These are phyloP conservation scores for Xylaria flabelliformis DNA, from an alignment of 495 filamentous ascomycete genomes.

Conservation along the genomic window DNA sequence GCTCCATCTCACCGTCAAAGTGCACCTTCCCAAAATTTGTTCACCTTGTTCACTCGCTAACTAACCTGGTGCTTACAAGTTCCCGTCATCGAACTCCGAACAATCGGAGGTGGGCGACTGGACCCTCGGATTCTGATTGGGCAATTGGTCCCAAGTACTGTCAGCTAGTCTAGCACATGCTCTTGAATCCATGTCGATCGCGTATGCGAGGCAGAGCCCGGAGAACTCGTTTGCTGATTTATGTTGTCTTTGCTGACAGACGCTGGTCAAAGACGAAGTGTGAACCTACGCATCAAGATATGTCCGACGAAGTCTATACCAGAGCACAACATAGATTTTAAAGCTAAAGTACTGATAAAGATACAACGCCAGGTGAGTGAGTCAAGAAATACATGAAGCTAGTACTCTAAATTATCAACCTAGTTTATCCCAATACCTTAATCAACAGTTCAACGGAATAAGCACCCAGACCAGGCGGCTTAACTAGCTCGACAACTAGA, in stretches of 20 bases:
- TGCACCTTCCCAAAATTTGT: background rate
- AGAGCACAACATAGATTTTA: background rate
- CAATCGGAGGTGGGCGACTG: background rate
- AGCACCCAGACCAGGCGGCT: background rate
- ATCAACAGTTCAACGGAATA: background rate
- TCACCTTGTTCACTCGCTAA: background rate
- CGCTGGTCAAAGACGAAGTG: too few relatives aligned
- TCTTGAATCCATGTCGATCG: background rate
- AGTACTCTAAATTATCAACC: too few relatives aligned
- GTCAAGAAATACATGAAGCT: background rate
- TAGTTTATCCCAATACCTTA: background rate
- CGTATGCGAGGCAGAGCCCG: background rate
- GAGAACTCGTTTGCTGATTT: background rate
- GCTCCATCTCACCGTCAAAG: background rate
- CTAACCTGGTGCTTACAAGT: background rate
- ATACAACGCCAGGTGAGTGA: background rate
- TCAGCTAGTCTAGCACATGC: constrained; percentile 4
- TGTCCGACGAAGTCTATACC: background rate
- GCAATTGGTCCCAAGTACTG: background rate
- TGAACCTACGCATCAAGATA: background rate
- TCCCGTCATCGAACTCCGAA: background rate
- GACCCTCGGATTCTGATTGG: background rate
- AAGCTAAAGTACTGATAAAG: background rate
- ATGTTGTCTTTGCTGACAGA: background rate
- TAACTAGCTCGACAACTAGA: too few relatives aligned